Base-by-base conservation (phyloP, 2,329 filamentous ascomycete genomes). In the Knufia fluminis region DNA sequence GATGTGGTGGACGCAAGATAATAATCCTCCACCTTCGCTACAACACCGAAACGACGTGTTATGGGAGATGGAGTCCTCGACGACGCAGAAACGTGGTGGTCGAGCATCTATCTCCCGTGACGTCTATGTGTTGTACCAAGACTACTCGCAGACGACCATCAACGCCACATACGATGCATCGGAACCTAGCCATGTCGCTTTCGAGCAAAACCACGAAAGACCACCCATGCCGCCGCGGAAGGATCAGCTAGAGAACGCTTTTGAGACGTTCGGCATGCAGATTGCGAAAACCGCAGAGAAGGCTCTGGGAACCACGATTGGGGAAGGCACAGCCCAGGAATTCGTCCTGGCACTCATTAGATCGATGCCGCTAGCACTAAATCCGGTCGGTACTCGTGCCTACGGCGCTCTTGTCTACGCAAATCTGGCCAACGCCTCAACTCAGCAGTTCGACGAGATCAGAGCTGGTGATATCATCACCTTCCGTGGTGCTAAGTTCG, bases 141-240 rank as follows among this genome's bases (percentile, higher is more conserved):
- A 98, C 68, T 98, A 98, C 66, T 96, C 90, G 16, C 92, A 97
- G 64, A 97, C 91, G 0, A 76, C 94, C 55, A 78, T 98, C 60
- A 88, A 83, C 0, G 85, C 83, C 16, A 82, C 77, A 45, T 97
- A 85, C 64, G 86, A 95, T 64, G 73, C 82, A 1, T 78, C 81
- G 47, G 82, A 94, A 62, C 77, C 85, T 2, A 72, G 78, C 1
- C 83, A 91, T 60, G 84, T 83, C 9, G 72, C 79, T 28, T 67
- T 97, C 4, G 86, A 94, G 60, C 92, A 98, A 67, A 81, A 82
- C 39, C 91, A 97, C 61, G 86, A 96, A 61, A 72, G 80, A 1
- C 90, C 92, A 2, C 91, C 92, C 3, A 77, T 84, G 8, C 77
- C 79, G 19, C 79, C 90, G 41, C 85, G 92, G 35, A 91, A 97